Evolutionary conservation across 257 asterid genomes (phyloP), one percentile per base, ranked within the genome.

Genomic region (Prunella vulgaris): DNA sequence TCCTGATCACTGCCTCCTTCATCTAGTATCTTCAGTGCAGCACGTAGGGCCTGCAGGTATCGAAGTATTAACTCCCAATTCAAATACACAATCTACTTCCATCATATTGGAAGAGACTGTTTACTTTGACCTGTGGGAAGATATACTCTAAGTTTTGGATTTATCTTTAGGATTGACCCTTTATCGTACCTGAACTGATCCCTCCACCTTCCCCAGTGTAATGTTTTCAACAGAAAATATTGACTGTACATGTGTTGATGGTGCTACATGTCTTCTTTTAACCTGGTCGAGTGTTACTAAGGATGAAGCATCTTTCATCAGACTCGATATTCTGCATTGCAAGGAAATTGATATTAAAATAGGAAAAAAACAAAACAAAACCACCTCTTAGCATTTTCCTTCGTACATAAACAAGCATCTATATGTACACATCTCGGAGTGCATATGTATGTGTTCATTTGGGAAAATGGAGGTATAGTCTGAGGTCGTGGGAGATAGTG

Each of bases 141-240:
- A 37, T 37, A 37, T 37, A 37, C 44, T 37, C 44, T 37, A 10
- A 37, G 3, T 8, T 8, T 9, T 35, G 1, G 1, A 37, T 37
- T 37, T 37, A 9, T 37, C 44, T 37, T 3, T 52, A 64, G 74
- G 59, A 32, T 37, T 37, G 44, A 56, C 49, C 22, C 25, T 40
- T 17, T 69, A 46, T 5, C 68, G 44, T 74, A 74, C 99, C 99
- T 87, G 88, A 63, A 85, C 65, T 37, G 87, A 76, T 60, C 86
- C 87, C 78, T 91, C 97, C 61, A 87, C 87, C 78, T 80, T 94
- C 74, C 99, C 99, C 79, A 79, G 42, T 46, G 97, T 89, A 57
- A 94, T 73, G 74, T 76, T 76, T 38, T 89, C 90, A 3, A 61
- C 48, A 27, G 20, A 70, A 76, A 18, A 67, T 70, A 72, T 88